Conservation (phyloP, 345 rosid species). For the Brassica juncea region DNA sequence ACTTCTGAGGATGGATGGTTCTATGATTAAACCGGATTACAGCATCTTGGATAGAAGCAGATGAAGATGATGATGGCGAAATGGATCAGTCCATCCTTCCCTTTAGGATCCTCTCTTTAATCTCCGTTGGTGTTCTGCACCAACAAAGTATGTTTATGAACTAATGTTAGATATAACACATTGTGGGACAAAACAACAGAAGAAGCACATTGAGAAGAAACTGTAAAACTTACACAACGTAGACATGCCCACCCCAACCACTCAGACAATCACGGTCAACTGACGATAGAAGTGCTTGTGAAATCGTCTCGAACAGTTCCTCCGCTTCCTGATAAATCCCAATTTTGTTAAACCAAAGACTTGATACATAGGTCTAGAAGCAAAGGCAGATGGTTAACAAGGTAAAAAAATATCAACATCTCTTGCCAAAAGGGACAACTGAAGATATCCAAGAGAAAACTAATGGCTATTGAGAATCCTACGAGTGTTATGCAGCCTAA, state of each 20-base stretch:
- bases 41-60: conserved; percentile 10
- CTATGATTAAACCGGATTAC: conserved; percentile 26
- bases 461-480: not conserved
- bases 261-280: conserved; percentile 96
- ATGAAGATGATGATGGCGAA: not conserved
- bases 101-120: conserved; percentile 80
- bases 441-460: not conserved
- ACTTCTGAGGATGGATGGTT: not conserved
- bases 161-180: not conserved
- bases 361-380: not conserved
- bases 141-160: conserved; percentile 12
- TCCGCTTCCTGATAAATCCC: conserved; percentile 68
- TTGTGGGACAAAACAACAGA: not conserved
- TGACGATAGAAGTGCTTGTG: conserved; percentile 88
- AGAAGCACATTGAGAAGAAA: conserved; percentile 8
- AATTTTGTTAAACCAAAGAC: not conserved
- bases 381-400: not conserved
- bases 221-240: conserved; percentile 72
- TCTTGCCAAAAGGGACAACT: not conserved
- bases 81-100: conserved; percentile 88
- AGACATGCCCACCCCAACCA: conserved; percentile 99
- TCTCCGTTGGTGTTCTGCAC: conserved; percentile 81
- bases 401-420: not conserved
- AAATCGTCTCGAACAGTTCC: conserved; percentile 78
- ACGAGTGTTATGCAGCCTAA: not conserved